Conservation (phyloP, 139 green algal genomes). For the Coelastrella sp. region DNA sequence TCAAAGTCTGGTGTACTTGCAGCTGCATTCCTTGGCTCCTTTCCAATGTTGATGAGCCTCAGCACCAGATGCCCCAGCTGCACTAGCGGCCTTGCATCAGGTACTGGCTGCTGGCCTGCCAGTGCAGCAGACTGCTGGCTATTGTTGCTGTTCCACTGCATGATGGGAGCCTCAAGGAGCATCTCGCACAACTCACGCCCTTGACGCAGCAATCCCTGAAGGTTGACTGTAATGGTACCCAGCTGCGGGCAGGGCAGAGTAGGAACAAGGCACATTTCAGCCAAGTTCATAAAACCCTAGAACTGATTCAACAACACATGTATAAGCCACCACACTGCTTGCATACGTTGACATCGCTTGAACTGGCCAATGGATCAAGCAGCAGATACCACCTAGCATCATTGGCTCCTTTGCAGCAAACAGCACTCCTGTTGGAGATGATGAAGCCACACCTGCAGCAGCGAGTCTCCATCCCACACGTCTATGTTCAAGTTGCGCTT, state of each 20-base stretch:
- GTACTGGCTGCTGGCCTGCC: neutral
- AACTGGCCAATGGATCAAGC: neutral
- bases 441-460: slow-evolving; percentile 64
- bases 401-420: neutral
- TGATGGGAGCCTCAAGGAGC: slow-evolving; percentile 70
- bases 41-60: slow-evolving; percentile 62
- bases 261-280: neutral
- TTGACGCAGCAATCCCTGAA: slow-evolving; percentile 74
- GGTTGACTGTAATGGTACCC: slow-evolving; percentile 59
- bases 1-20: slow-evolving; percentile 38
- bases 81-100: neutral
- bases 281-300: neutral
- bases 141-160: slow-evolving; percentile 49
- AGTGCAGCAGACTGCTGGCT: neutral
- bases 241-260: slow-evolving; percentile 46
- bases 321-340: neutral
- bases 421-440: neutral
- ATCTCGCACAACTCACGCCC: slow-evolving; percentile 66
- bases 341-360: neutral
- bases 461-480: slow-evolving; percentile 77
- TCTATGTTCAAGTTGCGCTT: slow-evolving; percentile 64
- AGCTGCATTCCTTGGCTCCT: slow-evolving; percentile 48
- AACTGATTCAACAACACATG: neutral
- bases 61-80: slow-evolving; percentile 51
- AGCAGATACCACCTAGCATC: neutral